Conservation (phyloP, 139 green algal genomes). For the Chlorella sorokiniana region DNA sequence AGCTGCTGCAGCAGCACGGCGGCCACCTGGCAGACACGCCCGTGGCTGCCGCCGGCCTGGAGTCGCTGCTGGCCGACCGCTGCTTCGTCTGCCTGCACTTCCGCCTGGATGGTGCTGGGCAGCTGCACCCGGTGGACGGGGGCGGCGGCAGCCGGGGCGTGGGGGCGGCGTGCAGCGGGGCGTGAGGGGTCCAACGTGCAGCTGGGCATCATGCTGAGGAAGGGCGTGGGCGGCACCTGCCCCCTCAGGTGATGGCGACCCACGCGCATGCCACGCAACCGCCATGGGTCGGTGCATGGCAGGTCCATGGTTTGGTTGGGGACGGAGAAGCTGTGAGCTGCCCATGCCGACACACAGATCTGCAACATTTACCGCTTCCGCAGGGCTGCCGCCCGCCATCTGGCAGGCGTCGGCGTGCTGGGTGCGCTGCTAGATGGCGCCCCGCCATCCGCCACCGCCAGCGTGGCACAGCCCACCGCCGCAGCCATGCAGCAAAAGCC, state of each 20-base stretch:
- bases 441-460: neutral
- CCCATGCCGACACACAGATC: neutral
- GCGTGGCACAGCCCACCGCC: neutral
- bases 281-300: neutral
- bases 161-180: neutral
- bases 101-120: neutral
- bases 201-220: constrained; percentile 49
- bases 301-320: neutral
- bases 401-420: constrained; percentile 39
- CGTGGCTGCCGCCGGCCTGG: constrained; percentile 4
- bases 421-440: constrained; percentile 25
- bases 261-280: no score
- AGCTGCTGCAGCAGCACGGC: constrained; percentile 22
- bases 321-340: neutral
- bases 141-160: neutral
- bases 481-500: neutral
- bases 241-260: constrained; percentile 36
- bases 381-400: constrained; percentile 44
- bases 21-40: neutral
- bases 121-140: constrained; percentile 20
- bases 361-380: neutral
- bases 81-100: constrained; percentile 58
- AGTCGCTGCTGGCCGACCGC: constrained; percentile 44
- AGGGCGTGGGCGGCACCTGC: constrained; percentile 72
- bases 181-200: constrained; percentile 44